These are phyloP conservation scores for Suillus occidentalis DNA, from an alignment of 768 basidiomycete species.

Conservation along the genomic window DNA sequence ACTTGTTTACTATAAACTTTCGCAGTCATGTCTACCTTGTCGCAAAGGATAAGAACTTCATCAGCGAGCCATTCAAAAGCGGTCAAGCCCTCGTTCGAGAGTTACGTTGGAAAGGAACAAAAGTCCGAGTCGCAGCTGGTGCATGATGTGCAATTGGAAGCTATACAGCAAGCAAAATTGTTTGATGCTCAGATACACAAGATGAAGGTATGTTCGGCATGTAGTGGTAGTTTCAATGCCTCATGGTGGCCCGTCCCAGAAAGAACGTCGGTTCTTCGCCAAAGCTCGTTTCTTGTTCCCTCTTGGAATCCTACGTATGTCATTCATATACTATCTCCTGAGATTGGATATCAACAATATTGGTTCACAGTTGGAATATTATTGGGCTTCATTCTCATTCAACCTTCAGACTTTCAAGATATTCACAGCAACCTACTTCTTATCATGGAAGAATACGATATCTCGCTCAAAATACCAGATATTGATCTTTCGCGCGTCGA, in stretches of 20 bases:
- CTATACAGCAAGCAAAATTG: conserved; percentile 23
- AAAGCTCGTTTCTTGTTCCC: conserved; percentile 64
- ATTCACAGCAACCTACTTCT: conserved; percentile 68
- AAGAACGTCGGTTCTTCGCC: conserved; percentile 19
- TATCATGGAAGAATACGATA: conserved; percentile 69
- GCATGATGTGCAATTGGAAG: conserved; percentile 21
- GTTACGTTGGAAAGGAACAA: conserved; percentile 2
- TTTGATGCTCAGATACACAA: conserved; percentile 28
- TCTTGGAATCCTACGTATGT: conserved; percentile 63
- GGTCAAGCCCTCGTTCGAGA: conserved; percentile 12
- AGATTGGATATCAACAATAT: conserved; percentile 5
- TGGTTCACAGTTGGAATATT: conserved; percentile 56
- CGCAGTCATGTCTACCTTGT: conserved; percentile 17
- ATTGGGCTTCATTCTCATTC: conserved; percentile 63
- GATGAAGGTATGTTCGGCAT: conserved; percentile 17
- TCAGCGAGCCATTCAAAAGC: conserved; percentile 5
- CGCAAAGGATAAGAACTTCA: conserved; percentile 35
- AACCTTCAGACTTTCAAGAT: conserved; percentile 64
- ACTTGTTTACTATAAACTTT: neutral
- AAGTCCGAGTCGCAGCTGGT: conserved; percentile 6
- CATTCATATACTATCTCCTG: conserved; percentile 3
- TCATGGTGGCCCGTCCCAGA: conserved; percentile 10
- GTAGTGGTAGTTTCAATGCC: neutral
- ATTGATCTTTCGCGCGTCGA: conserved; percentile 70
- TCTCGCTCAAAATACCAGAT: conserved; percentile 60